A percentile compares a stretch with the other conserved stretches of the same genome.
Evolutionary conservation across 2,329 filamentous ascomycete genomes (phyloP).

Genomic region (Acephala macrosclerotiorum): DNA sequence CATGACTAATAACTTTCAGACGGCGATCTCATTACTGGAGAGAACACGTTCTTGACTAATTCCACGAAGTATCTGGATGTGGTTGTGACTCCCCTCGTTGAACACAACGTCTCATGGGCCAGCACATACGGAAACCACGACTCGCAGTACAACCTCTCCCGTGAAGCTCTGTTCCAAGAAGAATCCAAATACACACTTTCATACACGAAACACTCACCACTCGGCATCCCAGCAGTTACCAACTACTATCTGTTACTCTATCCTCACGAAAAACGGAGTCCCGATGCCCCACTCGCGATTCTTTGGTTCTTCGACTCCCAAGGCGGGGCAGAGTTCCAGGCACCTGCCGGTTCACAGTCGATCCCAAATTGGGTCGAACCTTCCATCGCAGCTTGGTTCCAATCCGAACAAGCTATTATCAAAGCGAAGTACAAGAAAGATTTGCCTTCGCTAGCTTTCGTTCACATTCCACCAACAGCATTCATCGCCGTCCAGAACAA

Average conservation of each 20-base stretch:
- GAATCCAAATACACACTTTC: constrained; percentile 48
- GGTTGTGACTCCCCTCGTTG: constrained; percentile 64
- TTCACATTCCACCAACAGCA: constrained; percentile 59
- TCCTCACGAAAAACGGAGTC: constrained; percentile 40
- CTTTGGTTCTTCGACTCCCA: constrained; percentile 78
- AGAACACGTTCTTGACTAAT: constrained; percentile 64
- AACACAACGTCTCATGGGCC: constrained; percentile 65
- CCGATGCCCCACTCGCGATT: constrained; percentile 51
- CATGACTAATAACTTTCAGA: constrained; percentile 43
- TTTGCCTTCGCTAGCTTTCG: constrained; percentile 60
- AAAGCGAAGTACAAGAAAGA: constrained; percentile 41
- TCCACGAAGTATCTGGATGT: constrained; percentile 64
- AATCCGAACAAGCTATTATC: constrained; percentile 42
- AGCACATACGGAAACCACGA: constrained; percentile 79
- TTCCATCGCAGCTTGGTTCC: constrained; percentile 55
- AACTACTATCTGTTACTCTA: constrained; percentile 64
- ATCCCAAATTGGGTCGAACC: constrained; percentile 53
- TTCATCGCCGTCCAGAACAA: constrained; percentile 50
- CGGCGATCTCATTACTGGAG: constrained; percentile 75
- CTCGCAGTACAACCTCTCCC: constrained; percentile 63
- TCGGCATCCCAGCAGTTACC: constrained; percentile 51
- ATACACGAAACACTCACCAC: constrained; percentile 53
- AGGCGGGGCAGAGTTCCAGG: constrained; percentile 61
- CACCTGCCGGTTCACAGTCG: constrained; percentile 36
- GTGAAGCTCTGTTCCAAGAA: constrained; percentile 48